Evolutionary conservation across 306 rosid species (phyloP).

Genomic region (Geum urbanum): DNA sequence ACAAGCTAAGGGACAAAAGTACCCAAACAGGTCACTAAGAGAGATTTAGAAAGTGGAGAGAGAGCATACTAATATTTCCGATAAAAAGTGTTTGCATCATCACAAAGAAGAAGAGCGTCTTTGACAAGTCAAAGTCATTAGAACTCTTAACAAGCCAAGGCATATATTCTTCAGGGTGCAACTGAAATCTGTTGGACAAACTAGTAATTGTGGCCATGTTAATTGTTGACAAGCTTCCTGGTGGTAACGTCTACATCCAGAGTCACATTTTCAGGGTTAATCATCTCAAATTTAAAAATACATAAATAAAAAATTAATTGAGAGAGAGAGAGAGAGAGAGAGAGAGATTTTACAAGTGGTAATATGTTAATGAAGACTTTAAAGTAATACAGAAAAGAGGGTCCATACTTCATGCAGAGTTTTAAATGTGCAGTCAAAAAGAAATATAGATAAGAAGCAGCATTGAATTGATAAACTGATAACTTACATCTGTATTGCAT

Average conservation of each 20-base stretch:
- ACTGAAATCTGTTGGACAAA: constrained; percentile 59
- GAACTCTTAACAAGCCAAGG: constrained; percentile 55
- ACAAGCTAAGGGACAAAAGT: background rate
- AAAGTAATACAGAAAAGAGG: background rate
- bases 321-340: too few species aligned
- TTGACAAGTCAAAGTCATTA: constrained; percentile 53
- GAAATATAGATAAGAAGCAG: constrained; percentile 17
- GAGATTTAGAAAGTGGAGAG: background rate
- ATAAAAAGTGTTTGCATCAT: constrained; percentile 52
- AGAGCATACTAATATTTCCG: constrained; percentile 39
- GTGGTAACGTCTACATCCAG: constrained; percentile 38
- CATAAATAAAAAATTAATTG: background rate
- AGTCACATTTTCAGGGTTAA: constrained; percentile 10
- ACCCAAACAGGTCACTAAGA: constrained; percentile 3
- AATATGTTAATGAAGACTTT: background rate
- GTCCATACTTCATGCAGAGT: background rate
- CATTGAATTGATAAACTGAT: constrained; percentile 11
- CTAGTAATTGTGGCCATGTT: constrained; percentile 52
- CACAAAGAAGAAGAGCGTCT: constrained; percentile 58
- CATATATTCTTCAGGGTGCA: constrained; percentile 44
- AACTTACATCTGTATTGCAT: constrained; percentile 46
- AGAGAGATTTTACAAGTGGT: background rate
- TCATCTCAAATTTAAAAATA: background rate
- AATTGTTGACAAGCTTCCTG: constrained; percentile 48
- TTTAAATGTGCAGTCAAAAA: background rate